Evolutionary conservation across 1,284 basidiomycete genomes (phyloP), one percentile per base, ranked within the genome.

Genomic region (Apiotrichum brassicae): DNA sequence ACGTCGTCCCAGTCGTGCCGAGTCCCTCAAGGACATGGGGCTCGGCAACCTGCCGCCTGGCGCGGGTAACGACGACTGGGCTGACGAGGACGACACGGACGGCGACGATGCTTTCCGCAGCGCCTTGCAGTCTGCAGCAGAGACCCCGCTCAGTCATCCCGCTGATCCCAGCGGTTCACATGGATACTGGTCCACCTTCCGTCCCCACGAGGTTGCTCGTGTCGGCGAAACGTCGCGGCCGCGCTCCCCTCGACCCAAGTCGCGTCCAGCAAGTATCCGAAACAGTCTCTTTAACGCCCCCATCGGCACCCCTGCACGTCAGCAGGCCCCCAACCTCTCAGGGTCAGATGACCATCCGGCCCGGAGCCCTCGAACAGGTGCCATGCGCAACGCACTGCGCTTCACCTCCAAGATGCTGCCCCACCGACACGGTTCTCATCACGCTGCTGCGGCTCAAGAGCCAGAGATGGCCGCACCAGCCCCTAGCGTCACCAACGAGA

Each of bases 401-500:
- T 42, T 42, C 40, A 42, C 40, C 3, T 30, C 40, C 25, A 42
- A 42, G 40, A 42, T 42, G 26, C 25, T 23, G 6, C 43, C 32
- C 20, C 23, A 44, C 26, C 43, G 43, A 14, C 32, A 20, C 11
- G 34, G 34, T 4, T 6, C 34, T 8, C 22, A 9, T 30, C 6
- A 11, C 11, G 12, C 13, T 16, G 33, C 34, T 3, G 19, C 18
- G 14, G 3, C 9, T 20, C 36, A 23, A 20, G 38, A 37, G 1
- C 18, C 26, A 9, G 16, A n/a, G 16, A 24, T 66, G 18, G 9
- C 14, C 24, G 39, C 26, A 26, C 26, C 40, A 6, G 19, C 32
- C 18, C 82, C 91, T 23, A 86, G 87, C 54, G 84, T 92, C 46
- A 88, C 82, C 3, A 87, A 89, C 58, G 89, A 92, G 65, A 81